phyloP scores from a whole-genome alignment of 441 rosid genomes.

The Populus hybrid region DNA sequence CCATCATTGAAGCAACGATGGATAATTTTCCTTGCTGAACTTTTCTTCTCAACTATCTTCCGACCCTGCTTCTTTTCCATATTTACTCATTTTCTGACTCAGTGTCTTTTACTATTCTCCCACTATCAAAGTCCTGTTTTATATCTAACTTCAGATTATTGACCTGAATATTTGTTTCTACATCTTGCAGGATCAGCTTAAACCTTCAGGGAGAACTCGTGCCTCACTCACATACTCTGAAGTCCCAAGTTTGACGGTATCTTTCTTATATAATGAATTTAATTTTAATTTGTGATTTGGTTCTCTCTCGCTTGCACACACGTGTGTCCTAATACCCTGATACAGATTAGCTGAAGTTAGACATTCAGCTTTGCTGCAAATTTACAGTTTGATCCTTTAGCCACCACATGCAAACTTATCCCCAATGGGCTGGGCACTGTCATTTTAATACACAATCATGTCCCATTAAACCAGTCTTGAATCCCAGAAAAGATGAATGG shows the following conservation, averaged over 20 bases:
- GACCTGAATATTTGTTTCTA: slow-evolving; percentile 15
- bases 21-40: neutral
- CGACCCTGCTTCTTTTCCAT: neutral
- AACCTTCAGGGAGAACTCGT: slow-evolving; percentile 53
- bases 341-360: neutral
- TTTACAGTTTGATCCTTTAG: neutral
- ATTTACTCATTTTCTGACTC: neutral
- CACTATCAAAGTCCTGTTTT: neutral
- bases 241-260: slow-evolving; percentile 49
- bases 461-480: neutral
- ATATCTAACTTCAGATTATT: slow-evolving; percentile 6
- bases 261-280: neutral
- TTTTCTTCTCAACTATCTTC: neutral
- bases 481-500: neutral
- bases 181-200: slow-evolving; percentile 64
- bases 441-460: neutral
- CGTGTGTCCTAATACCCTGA: neutral
- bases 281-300: neutral
- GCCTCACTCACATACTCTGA: slow-evolving; percentile 38
- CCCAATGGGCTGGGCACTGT: neutral
- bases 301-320: neutral
- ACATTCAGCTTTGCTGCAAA: neutral
- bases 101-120: neutral
- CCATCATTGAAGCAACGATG: neutral
- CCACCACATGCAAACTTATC: neutral